These are phyloP conservation scores for Chaetomiaceae sp. DNA, from an alignment of 2,329 filamentous ascomycete genomes.

Conservation along the genomic window DNA sequence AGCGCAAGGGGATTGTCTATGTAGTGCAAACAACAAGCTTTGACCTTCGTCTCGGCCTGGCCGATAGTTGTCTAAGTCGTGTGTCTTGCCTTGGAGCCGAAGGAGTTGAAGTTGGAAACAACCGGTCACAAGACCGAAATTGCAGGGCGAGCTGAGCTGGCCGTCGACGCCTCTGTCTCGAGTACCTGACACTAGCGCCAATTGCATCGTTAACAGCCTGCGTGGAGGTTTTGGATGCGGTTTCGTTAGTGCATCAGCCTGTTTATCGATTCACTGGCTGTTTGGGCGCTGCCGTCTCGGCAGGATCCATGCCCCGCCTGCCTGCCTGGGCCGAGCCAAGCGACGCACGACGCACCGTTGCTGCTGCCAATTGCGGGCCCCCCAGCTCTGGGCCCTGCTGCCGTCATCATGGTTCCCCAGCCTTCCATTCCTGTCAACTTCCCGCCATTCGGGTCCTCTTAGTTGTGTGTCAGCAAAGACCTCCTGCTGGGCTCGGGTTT, in stretches of 20 bases:
- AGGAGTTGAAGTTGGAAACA: neutral
- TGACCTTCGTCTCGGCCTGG: neutral
- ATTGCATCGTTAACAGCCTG: too few relatives aligned
- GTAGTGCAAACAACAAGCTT: neutral
- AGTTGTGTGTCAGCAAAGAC: constrained; percentile 18
- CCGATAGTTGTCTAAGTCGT: neutral
- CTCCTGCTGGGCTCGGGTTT: neutral
- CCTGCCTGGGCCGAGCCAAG: constrained; percentile 3
- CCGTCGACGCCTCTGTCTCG: neutral
- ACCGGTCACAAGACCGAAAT: constrained; percentile 9
- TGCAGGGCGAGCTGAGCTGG: constrained; percentile 2
- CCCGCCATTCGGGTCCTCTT: constrained; percentile 7
- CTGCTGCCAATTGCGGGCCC: too few relatives aligned
- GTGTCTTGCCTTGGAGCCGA: constrained; percentile 8
- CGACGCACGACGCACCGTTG: neutral
- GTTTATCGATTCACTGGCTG: too few relatives aligned
- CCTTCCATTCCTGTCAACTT: constrained; percentile 23
- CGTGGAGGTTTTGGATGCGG: too few relatives aligned
- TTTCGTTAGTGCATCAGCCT: too few relatives aligned
- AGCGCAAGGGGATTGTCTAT: too few relatives aligned
- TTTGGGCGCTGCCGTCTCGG: too few relatives aligned
- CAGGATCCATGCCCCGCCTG: constrained; percentile 11
- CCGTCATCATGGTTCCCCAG: constrained; percentile 25
- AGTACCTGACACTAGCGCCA: too few relatives aligned
- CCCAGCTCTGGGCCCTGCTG: constrained; percentile 3